Evolutionary conservation across 225 moss, liverwort and hornwort species (phyloP), one percentile per base, ranked within the genome.

Genomic region (Bryoerythrophyllum caledonicum): DNA sequence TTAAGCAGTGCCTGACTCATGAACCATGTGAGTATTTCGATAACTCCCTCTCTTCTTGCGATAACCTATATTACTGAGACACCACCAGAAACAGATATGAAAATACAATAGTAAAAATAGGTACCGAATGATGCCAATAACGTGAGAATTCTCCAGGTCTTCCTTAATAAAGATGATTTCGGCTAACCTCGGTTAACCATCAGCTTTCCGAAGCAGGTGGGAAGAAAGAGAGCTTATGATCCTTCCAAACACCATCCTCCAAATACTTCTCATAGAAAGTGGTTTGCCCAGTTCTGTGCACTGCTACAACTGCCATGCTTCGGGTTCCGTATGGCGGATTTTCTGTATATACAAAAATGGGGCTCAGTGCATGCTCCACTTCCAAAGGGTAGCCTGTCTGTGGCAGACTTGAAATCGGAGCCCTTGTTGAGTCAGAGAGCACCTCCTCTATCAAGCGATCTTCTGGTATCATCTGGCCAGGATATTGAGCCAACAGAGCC

Each of bases 251-350:
- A 49, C 80, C 84, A 63, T 80, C 81, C 73, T 91, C 94, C 74
- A 94, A 71, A 81, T 90, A 91, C 26, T 82, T 93, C 71, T 99
- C 97, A 44, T 82, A 88, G 43, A 91, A 82, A 0, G 84, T 88
- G 11, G 83, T 78, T 2, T 61, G 74, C 56, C 94, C 97, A 52
- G 80, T 82, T 60, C 80, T 90, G 13, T 37, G 83, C 41, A 99
- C 84, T 8, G 87, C 89, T 53, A 99, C 73, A 30, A 99, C 82
- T 24, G 89, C 32, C 93, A 94, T 99, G 75, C 93, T 94, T 49
- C 94, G 88, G 40, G 97, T 99, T 14, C 93, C 90, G 32, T 90
- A 94, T 7, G 77, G 68, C 12, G 68, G 78, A 24, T 66, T 2
- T 20, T 41, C 52, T 1, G 0, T 9, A 0, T 81, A 62, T 15